Conservation (phyloP, 2,329 filamentous ascomycete species). For the Aspergillus piperis region DNA sequence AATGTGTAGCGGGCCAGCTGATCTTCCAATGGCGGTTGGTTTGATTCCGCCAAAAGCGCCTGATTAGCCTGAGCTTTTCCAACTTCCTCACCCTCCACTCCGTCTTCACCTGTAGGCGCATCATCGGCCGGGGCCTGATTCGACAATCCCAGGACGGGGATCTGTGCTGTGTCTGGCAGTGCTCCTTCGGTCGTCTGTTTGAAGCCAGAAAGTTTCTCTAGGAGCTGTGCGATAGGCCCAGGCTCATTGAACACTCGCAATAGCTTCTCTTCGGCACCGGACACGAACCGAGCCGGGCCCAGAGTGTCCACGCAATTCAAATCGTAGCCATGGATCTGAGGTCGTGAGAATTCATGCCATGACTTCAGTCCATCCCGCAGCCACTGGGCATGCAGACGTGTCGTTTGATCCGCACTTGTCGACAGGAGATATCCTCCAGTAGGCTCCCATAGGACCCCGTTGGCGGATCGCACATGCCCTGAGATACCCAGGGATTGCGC, state of each 20-base stretch:
- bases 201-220: constrained; percentile 68
- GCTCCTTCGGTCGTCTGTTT: constrained; percentile 38
- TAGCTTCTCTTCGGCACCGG: constrained; percentile 96
- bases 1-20: constrained; percentile 85
- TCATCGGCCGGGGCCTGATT: constrained; percentile 78
- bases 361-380: constrained; percentile 55
- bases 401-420: constrained; percentile 90
- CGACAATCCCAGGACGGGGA: constrained; percentile 90
- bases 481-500: constrained; percentile 72
- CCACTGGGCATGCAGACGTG: constrained; percentile 83
- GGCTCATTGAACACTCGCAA: constrained; percentile 92
- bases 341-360: constrained; percentile 95
- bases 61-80: constrained; percentile 24
- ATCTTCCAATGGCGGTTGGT: constrained; percentile 84
- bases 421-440: constrained; percentile 83
- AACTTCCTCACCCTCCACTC: constrained; percentile 43
- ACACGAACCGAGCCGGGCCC: constrained; percentile 75
- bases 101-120: constrained; percentile 34
- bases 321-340: constrained; percentile 97
- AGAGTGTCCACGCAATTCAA: constrained; percentile 88
- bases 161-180: constrained; percentile 86
- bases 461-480: constrained; percentile 81
- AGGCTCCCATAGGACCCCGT: constrained; percentile 79
- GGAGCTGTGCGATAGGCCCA: constrained; percentile 73
- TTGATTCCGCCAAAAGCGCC: constrained; percentile 53